Evolutionary conservation across 2,329 filamentous ascomycete genomes (phyloP), one percentile per base, ranked within the genome.

Genomic region (Metarhizium sp.): DNA sequence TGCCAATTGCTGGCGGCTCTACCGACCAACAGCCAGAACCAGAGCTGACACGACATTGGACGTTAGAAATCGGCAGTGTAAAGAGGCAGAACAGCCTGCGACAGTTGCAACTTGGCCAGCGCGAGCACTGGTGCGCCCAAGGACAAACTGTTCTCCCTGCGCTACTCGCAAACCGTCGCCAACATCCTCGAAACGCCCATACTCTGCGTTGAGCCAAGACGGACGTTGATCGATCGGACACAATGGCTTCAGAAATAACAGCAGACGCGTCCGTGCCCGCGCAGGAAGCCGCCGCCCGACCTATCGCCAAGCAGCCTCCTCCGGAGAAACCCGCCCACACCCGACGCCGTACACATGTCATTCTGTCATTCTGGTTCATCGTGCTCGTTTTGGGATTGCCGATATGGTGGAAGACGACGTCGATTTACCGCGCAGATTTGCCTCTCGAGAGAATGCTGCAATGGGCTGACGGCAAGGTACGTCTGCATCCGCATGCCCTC

Each of bases 341-440:
- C 52, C 82, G 81, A 66, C 82, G 86, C 56, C 86, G 94, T 54
- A 82, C 83, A 50, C 77, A 78, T 59, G 87, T 97, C 52, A 85
- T 99, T 59, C 69, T 88, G 59, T 92, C 92, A 8, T 97, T 96
- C 71, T 99, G 94, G 94, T 75, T 84, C 5, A 84, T 97, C 42
- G 89, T 95, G 6, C 68, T 95, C 6, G 80, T 87, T 34, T 73
- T 99, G 6, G 94, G 94, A 2, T 70, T 99, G 61, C 94, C 94
- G 56, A 86, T 95, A 80, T 99, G 94, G 94, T 95, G 90, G 85
- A 85, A 85, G 69, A 97, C 94, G 0, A 99, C 94, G 4, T 87
- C 88, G 0, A 95, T 97, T 55, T 92, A 95, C 70, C 83, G 94
- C 55, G 92, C 92, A 13, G 80, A 85, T 48, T 75, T 99, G 62